Percentiles rank a stretch among this genome's conserved stretches.
phyloP scores from a whole-genome alignment of 495 filamentous ascomycete genomes.

The Haplographium delicatum region DNA sequence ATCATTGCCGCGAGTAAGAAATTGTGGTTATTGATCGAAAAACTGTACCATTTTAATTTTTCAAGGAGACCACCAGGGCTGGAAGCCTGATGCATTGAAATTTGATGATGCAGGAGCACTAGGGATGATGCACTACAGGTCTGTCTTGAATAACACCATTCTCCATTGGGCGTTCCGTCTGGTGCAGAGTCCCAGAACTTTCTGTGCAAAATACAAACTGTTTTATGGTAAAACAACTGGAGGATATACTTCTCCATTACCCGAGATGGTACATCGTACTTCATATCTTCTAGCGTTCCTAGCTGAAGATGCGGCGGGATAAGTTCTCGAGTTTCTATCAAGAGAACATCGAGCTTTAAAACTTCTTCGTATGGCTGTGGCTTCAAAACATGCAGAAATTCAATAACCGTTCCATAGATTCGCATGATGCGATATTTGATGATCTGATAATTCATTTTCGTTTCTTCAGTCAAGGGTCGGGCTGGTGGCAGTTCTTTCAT shows the following conservation, averaged over 20 bases:
- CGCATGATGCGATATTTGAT: constrained; percentile 17
- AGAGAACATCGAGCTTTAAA: constrained; percentile 10
- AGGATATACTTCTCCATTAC: constrained; percentile 66
- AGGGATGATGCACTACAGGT: constrained; percentile 63
- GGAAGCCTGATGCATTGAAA: constrained; percentile 32
- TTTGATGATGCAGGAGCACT: constrained; percentile 49
- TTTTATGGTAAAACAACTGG: constrained; percentile 66
- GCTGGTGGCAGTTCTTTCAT: constrained; percentile 20
- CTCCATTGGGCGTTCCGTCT: constrained; percentile 45
- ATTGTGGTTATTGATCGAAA: constrained; percentile 39
- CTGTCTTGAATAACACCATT: constrained; percentile 63
- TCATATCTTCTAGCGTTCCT: constrained; percentile 19
- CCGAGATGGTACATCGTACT: constrained; percentile 7
- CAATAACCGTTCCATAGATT: constrained; percentile 13
- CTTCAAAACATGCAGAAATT: constrained; percentile 16
- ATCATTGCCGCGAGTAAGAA: constrained; percentile 45
- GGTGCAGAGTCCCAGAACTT: constrained; percentile 48
- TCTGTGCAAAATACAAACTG: constrained; percentile 65
- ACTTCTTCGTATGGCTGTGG: constrained; percentile 21
- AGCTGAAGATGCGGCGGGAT: constrained; percentile 18
- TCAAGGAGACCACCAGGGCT: constrained; percentile 35
- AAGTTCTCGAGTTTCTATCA: constrained; percentile 13
- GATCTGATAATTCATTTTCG: constrained; percentile 15
- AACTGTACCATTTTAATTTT: constrained; percentile 38
- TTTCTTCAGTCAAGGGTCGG: constrained; percentile 14